Base-by-base conservation (phyloP, 1,284 basidiomycete species). In the Agroathelia rolfsii region DNA sequence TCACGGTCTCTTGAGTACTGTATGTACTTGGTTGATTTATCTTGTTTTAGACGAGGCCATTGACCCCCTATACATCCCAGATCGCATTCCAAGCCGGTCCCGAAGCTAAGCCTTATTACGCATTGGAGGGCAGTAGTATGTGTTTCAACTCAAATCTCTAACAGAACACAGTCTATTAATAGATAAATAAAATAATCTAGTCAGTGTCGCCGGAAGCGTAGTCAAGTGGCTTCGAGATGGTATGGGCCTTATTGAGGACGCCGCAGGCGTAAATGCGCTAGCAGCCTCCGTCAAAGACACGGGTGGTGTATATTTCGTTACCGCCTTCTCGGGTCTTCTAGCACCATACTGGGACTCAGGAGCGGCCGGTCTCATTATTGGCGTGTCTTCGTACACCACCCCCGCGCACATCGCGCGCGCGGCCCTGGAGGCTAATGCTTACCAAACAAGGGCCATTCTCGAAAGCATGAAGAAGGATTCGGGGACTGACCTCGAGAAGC, bases 181-280 rank as follows among this genome's bases (percentile, higher is more conserved):
- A n/a, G n/a, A n/a, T n/a, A n/a, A n/a, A n/a, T n/a, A n/a, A n/a
- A n/a, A n/a, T n/a, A n/a, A n/a, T 28, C 0, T 38, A 84, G 83
- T 97, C 45, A 88, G 87, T 21, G 95, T 97, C 17, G 93, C 92
- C 8, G 94, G 94, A 22, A 87, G 83, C 43, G 90, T 90, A 6
- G 80, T 98, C 54, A 93, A 95, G 60, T 98, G 94, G 89, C 65
- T 98, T 7, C 81, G 94, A 17, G 95, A 98, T 59, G 82, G 85
- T 22, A 76, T 98, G 67, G 62, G 69, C 15, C 59, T 98, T 43
- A 94, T 98, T 50, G 59, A 76, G 26, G 72, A 80, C 24, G 85
- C 90, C 1, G 58, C 57, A 12, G 87, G 97, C 39, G 84, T 97
- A 48, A 95, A 96, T 50, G 67, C 67, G 11, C 71, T 97, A 24